phyloP scores from a whole-genome alignment of 148 eudicot species.

The Rhododendron kiyosumense region DNA sequence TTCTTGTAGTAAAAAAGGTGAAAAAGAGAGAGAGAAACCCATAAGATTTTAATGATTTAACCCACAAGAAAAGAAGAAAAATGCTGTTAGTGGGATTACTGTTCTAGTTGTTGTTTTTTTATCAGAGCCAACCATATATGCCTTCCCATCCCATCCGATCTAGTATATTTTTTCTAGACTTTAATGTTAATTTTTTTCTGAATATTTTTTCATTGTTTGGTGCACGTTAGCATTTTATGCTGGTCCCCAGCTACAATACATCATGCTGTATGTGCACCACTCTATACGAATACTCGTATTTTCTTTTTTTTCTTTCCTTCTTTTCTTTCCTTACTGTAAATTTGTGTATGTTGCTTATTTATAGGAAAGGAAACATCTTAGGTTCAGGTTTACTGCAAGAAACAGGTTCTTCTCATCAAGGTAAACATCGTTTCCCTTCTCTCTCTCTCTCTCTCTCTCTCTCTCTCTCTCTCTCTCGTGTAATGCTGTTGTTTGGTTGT shows the following conservation, averaged over 20 bases:
- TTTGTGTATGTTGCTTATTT: conserved; percentile 19
- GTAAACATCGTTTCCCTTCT: not conserved
- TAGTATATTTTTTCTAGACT: not conserved
- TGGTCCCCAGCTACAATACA: conserved; percentile 29
- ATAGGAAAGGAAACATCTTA: conserved; percentile 35
- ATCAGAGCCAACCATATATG: conserved; percentile 12
- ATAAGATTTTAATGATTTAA: conserved; percentile 12
- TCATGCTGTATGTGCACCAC: not conserved
- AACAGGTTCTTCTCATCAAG: conserved; percentile 22
- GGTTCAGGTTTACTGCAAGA: conserved; percentile 5
- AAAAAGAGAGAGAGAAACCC: not conserved
- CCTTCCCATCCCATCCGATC: conserved; percentile 17
- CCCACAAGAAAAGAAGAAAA: not conserved
- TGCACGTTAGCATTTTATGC: conserved; percentile 32
- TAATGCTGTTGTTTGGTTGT: not conserved
- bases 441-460: not conserved
- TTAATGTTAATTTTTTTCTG: not conserved
- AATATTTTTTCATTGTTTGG: conserved; percentile 10
- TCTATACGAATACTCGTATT: not conserved
- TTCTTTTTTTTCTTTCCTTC: not conserved
- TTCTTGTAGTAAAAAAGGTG: conserved; percentile 14
- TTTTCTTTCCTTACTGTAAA: not conserved
- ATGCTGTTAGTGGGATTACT: conserved; percentile 14
- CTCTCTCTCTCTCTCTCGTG: too few species aligned
- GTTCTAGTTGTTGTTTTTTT: conserved; percentile 14